Evolutionary conservation across 371 early-diverging fungal genomes (phyloP), one percentile per base, ranked within the genome.

Genomic region (Mucor piriformis): DNA sequence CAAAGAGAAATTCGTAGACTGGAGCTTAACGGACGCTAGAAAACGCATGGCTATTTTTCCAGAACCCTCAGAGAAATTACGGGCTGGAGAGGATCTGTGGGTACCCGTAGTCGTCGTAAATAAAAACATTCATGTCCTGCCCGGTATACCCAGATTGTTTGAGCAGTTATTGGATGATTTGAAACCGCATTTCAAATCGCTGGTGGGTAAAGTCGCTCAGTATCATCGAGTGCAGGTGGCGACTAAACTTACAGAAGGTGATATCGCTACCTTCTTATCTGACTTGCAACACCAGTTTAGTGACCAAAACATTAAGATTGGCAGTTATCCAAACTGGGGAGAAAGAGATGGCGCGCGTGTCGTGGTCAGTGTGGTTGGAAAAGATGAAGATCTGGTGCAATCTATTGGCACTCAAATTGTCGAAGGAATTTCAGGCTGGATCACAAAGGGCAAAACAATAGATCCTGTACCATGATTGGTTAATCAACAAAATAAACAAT

Each of bases 21-120:
- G 81, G 77, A 57, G 52, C 11, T 34, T 77, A 44, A 80, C 74
- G 7, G 73, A 72, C 13, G 85, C 76, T n/a, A 57, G 83, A 18
- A 81, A 87, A 38, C 79, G 88, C 0, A 91, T 91, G 91, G 91
- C 89, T 0, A 59, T 76, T 18, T 78, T 91, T 16, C 92, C 90
- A 6, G 58, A 56, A 4, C 70, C 68, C 2, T 71, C 86, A 0
- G 40, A 49, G 11, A 80, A 84, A 32, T 13, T 75, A 6, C 83
- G 74, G 23, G 79, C 84, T 15, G 35, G 59, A 4, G 59, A 67
- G 3, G 73, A 75, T 6, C 57, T 84, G 7, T 91, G 92, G 92
- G 89, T 90, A 10, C 90, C 90, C 2, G 74, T 89, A n/a, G 86
- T 86, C 21, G 73, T 82, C 6, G 84, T 86, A 25, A 83, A 80